Evolutionary conservation across 1,284 basidiomycete species (phyloP).

Genomic region (Salmacisia buchloeana): DNA sequence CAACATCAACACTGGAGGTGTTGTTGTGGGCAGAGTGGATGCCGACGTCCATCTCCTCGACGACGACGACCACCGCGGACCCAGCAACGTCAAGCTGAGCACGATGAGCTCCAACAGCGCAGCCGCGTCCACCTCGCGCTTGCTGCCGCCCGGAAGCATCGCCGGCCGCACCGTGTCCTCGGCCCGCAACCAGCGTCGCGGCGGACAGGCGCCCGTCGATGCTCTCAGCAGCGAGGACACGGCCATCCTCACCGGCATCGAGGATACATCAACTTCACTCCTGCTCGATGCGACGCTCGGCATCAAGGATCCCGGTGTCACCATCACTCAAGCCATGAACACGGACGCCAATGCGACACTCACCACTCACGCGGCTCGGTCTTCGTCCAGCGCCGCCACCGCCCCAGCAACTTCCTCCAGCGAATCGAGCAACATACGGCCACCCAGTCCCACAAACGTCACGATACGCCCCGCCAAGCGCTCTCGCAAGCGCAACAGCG

Average conservation of each 20-base stretch:
- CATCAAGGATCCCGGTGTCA: not conserved
- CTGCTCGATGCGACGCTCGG: not conserved
- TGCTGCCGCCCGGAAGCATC: not conserved
- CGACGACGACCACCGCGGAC: too few species aligned
- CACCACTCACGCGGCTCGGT: not conserved
- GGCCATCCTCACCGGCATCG: not conserved
- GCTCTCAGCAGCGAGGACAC: not conserved
- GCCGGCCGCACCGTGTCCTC: not conserved
- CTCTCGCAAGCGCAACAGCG: not conserved
- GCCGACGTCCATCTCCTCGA: too few species aligned
- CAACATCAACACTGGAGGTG: not conserved
- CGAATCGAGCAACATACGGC: not conserved
- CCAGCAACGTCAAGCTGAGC: not conserved
- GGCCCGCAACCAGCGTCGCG: not conserved
- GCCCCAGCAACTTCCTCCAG: too few species aligned
- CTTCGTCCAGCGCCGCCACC: too few species aligned
- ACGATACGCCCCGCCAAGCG: not conserved
- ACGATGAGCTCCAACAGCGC: not conserved
- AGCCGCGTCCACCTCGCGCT: not conserved
- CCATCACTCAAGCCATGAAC: not conserved
- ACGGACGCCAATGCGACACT: not conserved
- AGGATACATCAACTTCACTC: not conserved
- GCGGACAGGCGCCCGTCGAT: not conserved
- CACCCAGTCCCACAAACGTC: not conserved
- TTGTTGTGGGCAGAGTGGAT: too few species aligned